These are phyloP conservation scores for Xylaria intraflava DNA, from an alignment of 495 filamentous ascomycete species.

Conservation along the genomic window DNA sequence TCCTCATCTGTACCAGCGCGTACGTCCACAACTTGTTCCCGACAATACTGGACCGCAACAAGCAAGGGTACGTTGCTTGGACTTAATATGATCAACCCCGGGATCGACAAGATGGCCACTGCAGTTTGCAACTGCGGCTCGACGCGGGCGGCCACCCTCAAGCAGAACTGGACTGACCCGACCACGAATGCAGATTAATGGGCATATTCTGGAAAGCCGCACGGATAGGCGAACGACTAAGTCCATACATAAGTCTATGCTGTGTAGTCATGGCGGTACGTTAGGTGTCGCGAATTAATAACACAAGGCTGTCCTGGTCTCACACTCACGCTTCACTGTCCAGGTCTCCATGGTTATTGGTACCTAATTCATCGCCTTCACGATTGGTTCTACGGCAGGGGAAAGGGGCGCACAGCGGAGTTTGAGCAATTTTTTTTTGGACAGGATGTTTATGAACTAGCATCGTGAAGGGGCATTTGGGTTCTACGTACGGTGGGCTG, in stretches of 20 bases:
- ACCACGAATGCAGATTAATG: constrained; percentile 51
- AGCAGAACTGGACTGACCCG: neutral
- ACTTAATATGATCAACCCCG: neutral
- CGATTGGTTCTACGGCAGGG: constrained; percentile 1
- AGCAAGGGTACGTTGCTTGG: constrained; percentile 60
- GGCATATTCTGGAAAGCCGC: constrained; percentile 98
- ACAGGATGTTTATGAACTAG: neutral
- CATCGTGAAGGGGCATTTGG: neutral
- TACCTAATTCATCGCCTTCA: constrained; percentile 1
- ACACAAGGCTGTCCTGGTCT: neutral
- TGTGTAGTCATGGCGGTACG: constrained; percentile 89
- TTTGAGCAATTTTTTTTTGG: neutral
- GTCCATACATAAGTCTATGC: constrained; percentile 92
- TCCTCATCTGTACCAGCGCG: constrained; percentile 90
- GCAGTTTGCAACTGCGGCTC: neutral
- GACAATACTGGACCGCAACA: constrained; percentile 86
- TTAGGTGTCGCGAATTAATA: neutral
- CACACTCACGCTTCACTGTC: neutral
- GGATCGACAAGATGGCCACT: neutral
- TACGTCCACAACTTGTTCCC: constrained; percentile 90
- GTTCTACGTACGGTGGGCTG: neutral
- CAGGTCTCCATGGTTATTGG: constrained; percentile 24
- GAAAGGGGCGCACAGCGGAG: neutral
- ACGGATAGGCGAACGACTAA: constrained; percentile 84
- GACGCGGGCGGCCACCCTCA: neutral